Conservation (phyloP, 169 alveolate genomes). For the Plasmodium berghei region DNA sequence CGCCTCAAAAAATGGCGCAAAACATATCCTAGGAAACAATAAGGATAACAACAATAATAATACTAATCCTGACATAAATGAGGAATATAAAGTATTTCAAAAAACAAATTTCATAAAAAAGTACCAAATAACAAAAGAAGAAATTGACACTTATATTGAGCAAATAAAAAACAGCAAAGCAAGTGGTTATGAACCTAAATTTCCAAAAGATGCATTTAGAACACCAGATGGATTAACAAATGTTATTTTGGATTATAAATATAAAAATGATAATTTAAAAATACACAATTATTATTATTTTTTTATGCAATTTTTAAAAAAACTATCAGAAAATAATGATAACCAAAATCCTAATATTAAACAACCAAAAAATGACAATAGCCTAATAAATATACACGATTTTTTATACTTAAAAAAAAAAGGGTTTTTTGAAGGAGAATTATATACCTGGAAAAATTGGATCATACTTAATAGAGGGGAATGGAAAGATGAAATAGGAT, state of each 20-base stretch:
- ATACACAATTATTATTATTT: constrained; percentile 71
- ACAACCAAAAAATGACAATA: constrained; percentile 13
- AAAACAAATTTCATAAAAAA: constrained; percentile 49
- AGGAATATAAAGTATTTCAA: constrained; percentile 39
- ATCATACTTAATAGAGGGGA: constrained; percentile 81
- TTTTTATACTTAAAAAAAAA: constrained; percentile 73
- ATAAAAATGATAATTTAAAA: constrained; percentile 70
- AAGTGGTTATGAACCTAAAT: constrained; percentile 75
- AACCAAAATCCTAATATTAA: constrained; percentile 1
- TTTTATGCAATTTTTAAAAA: constrained; percentile 53
- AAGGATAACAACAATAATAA: too few species aligned
- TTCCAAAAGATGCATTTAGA: constrained; percentile 74
- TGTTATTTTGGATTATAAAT: constrained; percentile 65
- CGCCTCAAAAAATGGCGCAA: too few species aligned
- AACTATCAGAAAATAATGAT: constrained; percentile 15
- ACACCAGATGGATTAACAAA: constrained; percentile 76
- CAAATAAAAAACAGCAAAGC: constrained; percentile 25
- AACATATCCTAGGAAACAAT: too few species aligned
- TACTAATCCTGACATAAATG: background rate
- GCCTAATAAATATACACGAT: constrained; percentile 51
- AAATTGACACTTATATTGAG: constrained; percentile 31
- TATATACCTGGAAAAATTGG: constrained; percentile 86
- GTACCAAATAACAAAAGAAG: constrained; percentile 61
- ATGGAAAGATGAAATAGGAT: constrained; percentile 60
- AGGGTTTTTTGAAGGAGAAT: constrained; percentile 84